Conservation (phyloP, 1,139 yeast genomes). For the Protomyces inundatus region DNA sequence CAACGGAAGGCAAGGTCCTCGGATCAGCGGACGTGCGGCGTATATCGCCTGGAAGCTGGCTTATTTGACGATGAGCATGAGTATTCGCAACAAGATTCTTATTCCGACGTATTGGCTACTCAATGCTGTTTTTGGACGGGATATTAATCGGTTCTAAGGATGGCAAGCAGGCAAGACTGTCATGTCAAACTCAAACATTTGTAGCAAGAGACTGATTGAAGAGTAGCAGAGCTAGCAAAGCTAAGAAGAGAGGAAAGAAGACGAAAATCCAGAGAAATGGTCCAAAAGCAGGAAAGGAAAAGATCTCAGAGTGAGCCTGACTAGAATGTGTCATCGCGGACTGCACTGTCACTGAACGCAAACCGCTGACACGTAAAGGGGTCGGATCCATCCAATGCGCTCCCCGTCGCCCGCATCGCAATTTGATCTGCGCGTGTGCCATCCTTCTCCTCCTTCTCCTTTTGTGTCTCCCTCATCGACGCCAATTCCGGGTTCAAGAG, state of each 20-base stretch:
- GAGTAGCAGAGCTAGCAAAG: no score
- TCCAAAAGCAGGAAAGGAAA: background rate
- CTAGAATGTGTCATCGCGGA: background rate
- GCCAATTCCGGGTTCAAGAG: background rate
- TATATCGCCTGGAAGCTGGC: constrained; percentile 64
- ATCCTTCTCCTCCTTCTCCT: background rate
- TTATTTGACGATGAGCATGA: constrained; percentile 58
- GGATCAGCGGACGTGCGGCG: constrained; percentile 55
- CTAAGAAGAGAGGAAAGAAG: no score
- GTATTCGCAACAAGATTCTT: constrained; percentile 53
- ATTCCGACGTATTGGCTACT: constrained; percentile 60
- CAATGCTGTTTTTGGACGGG: constrained; percentile 37
- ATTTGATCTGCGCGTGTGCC: background rate
- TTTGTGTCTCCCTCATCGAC: no score
- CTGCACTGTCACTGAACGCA: background rate
- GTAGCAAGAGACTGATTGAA: no score
- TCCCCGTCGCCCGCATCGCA: background rate
- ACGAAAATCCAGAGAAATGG: no score
- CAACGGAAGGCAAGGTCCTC: constrained; percentile 38
- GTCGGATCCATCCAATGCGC: background rate
- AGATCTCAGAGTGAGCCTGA: background rate
- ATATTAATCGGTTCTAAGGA: constrained; percentile 13
- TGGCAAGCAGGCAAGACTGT: no score
- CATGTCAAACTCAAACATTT: no score
- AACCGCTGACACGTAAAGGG: background rate